Percentiles rank a stretch among this genome's conserved stretches.
These are phyloP conservation scores for Rhynchosporium agropyri DNA, from an alignment of 2,329 filamentous ascomycete species.

Conservation along the genomic window DNA sequence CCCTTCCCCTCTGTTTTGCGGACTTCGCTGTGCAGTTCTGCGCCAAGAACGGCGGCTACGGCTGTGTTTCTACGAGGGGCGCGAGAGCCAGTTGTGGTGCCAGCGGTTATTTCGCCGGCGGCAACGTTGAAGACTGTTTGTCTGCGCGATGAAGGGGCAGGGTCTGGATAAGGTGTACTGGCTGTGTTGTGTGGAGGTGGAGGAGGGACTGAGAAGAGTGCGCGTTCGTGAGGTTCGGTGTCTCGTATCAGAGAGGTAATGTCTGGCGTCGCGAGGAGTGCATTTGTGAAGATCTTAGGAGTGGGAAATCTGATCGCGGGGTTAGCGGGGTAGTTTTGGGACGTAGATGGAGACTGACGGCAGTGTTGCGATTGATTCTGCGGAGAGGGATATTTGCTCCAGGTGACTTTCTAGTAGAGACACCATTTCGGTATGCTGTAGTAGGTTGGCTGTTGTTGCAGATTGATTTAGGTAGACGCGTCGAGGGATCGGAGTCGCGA, in stretches of 20 bases:
- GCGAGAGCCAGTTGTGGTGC: slow-evolving; percentile 50
- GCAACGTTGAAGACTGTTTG: slow-evolving; percentile 69
- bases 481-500: slow-evolving; percentile 11
- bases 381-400: slow-evolving; percentile 77
- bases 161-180: slow-evolving; percentile 51
- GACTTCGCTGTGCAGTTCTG: slow-evolving; percentile 83
- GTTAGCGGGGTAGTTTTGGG: slow-evolving; percentile 20
- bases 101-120: slow-evolving; percentile 59
- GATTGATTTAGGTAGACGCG: slow-evolving; percentile 24
- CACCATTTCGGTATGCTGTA: slow-evolving; percentile 51
- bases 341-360: slow-evolving; percentile 55
- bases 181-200: slow-evolving; percentile 50
- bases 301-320: slow-evolving; percentile 69
- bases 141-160: slow-evolving; percentile 48
- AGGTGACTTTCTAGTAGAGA: slow-evolving; percentile 70
- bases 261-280: slow-evolving; percentile 83
- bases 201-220: slow-evolving; percentile 85
- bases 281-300: slow-evolving; percentile 95
- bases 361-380: slow-evolving; percentile 73
- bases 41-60: slow-evolving; percentile 85
- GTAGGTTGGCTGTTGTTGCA: not conserved
- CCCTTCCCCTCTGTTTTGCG: slow-evolving; percentile 59
- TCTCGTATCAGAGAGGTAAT: slow-evolving; percentile 95
- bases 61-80: slow-evolving; percentile 74
- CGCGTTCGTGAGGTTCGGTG: slow-evolving; percentile 91